A percentile compares a stretch with the other conserved stretches of the same genome.
Evolutionary conservation across 2,329 filamentous ascomycete genomes (phyloP).

Genomic region (Dothistroma pini): DNA sequence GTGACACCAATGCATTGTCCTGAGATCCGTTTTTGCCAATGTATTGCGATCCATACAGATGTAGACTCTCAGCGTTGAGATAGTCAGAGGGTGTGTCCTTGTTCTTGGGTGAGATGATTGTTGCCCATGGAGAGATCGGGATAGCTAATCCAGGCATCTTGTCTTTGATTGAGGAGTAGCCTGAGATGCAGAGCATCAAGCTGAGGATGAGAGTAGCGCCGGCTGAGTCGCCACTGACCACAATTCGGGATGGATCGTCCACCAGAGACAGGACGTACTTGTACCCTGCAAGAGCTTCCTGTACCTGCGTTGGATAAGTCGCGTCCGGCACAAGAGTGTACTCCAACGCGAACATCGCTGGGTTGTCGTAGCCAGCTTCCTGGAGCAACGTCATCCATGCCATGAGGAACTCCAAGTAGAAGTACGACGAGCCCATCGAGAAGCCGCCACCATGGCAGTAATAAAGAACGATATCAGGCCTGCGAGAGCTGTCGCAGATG

Average conservation of each 20-base stretch:
- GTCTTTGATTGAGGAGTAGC: slow-evolving; percentile 42
- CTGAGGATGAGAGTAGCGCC: slow-evolving; percentile 71
- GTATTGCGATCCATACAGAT: slow-evolving; percentile 68
- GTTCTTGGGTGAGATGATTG: slow-evolving; percentile 65
- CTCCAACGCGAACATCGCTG: slow-evolving; percentile 73
- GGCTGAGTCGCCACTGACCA: slow-evolving; percentile 74
- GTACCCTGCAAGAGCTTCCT: slow-evolving; percentile 68
- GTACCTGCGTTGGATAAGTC: slow-evolving; percentile 68
- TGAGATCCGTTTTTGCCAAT: slow-evolving; percentile 50
- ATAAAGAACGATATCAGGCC: slow-evolving; percentile 74
- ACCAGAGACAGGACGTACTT: slow-evolving; percentile 62
- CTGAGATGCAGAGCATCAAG: slow-evolving; percentile 64
- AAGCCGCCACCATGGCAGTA: slow-evolving; percentile 83
- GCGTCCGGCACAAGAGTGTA: slow-evolving; percentile 76
- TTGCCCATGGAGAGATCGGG: slow-evolving; percentile 78
- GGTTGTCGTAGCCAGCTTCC: slow-evolving; percentile 65
- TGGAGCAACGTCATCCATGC: slow-evolving; percentile 66
- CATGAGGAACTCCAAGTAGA: slow-evolving; percentile 80
- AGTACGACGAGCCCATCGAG: slow-evolving; percentile 75
- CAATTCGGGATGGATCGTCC: slow-evolving; percentile 58
- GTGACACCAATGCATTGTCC: slow-evolving; percentile 61
- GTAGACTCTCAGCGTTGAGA: slow-evolving; percentile 62
- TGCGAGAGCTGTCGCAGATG: slow-evolving; percentile 54
- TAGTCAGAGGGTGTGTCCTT: slow-evolving; percentile 71
- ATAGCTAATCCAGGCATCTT: slow-evolving; percentile 59